Conservation (phyloP, 2,329 filamentous ascomycete species). For the Paecilomyces formosus region DNA sequence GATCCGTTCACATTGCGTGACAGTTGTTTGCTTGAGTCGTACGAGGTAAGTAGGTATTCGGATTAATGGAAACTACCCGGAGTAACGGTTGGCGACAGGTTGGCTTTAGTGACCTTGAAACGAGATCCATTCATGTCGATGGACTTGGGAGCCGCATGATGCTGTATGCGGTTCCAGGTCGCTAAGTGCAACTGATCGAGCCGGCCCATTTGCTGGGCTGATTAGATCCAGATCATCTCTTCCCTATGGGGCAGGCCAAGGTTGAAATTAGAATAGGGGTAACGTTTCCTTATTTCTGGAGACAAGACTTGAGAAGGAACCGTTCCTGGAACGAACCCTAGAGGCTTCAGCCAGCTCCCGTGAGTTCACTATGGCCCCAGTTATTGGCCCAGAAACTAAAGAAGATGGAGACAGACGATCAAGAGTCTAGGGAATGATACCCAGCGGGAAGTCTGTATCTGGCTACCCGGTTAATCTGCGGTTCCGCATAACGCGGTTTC, state of each 20-base stretch:
- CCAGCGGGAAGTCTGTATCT: background rate
- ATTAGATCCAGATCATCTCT: background rate
- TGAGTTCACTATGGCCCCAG: background rate
- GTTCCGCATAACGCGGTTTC: too few species aligned
- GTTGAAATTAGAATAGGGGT: background rate
- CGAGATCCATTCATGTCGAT: too few species aligned
- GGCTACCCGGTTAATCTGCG: background rate
- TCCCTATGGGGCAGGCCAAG: background rate
- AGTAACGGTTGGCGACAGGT: background rate
- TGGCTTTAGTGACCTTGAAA: background rate
- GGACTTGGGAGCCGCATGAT: background rate
- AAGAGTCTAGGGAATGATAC: background rate
- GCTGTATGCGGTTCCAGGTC: background rate
- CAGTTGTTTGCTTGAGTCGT: background rate
- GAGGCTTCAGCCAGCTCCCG: background rate
- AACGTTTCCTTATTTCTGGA: background rate
- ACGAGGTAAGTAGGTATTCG: background rate
- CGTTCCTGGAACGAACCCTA: background rate
- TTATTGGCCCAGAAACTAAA: background rate
- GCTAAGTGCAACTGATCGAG: background rate
- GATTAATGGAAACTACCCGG: background rate
- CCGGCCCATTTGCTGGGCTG: background rate
- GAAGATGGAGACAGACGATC: background rate
- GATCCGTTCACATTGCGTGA: background rate
- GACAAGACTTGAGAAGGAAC: background rate